Evolutionary conservation across 495 filamentous ascomycete species (phyloP), one percentile per base, ranked within the genome.

Genomic region (Pyrenula massariospora): DNA sequence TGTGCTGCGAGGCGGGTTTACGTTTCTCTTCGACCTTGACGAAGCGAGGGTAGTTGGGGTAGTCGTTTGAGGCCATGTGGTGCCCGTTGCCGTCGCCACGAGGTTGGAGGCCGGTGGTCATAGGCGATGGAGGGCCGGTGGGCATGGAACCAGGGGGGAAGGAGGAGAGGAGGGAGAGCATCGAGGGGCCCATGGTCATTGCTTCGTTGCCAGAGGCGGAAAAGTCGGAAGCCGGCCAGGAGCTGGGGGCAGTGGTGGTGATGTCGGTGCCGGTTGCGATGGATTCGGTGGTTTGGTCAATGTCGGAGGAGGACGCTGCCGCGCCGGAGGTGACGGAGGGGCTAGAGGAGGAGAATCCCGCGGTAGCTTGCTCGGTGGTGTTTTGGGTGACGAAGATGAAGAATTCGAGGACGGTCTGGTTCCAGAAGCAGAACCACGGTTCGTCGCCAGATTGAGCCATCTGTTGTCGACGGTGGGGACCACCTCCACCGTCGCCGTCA

Each of bases 351-450:
- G 22, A 24, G 48, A 2, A 49, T 50, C 24, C n/a, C 20, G 42
- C 47, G 24, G 58, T 48, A 51, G 24, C 11, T 52, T 20, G 22
- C 48, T 55, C 1, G 36, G 11, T 25, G 50, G 56, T 55, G 63
- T 70, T 65, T 51, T 69, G 54, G 50, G 62, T 53, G 47, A 53
- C 25, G 57, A 54, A 96, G 57, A 96, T 82, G 66, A 91, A 93
- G 19, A 84, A 75, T 60, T 95, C 89, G 51, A 96, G 72, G 50
- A 82, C 75, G 0, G 90, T 95, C 3, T 81, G 74, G 58, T 92
- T 91, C 89, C 89, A 96, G 63, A 78, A 85, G 67, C 91, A 96
- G 60, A 88, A 83, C 91, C 91, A 96, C 1, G 88, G 85, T 54
- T 77, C 81, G 36, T 91, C 84, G 0, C 83, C 83, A 1, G 73